phyloP scores from a whole-genome alignment of 2,329 filamentous ascomycete genomes.

The Fusarium sp. region DNA sequence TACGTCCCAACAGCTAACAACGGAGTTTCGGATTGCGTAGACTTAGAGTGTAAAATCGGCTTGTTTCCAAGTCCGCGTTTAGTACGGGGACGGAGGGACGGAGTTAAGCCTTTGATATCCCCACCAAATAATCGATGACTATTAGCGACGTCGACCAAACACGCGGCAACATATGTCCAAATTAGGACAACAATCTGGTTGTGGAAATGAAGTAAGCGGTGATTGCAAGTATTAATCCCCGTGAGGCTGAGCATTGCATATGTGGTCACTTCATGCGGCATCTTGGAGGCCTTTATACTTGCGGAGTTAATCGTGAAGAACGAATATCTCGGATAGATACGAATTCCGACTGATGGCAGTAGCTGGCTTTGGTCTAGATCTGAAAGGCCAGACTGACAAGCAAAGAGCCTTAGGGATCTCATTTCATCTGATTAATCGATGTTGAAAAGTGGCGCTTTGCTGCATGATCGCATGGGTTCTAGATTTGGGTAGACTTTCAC shows the following conservation, averaged over 20 bases:
- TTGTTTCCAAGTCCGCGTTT: slow-evolving; percentile 22
- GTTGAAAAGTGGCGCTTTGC: slow-evolving; percentile 9
- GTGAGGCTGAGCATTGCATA: slow-evolving; percentile 21
- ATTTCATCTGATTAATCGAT: slow-evolving; percentile 17
- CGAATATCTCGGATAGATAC: slow-evolving; percentile 24
- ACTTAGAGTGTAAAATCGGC: slow-evolving; percentile 17
- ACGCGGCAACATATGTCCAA: slow-evolving; percentile 7
- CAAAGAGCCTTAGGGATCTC: slow-evolving; percentile 10
- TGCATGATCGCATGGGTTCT: slow-evolving; percentile 6
- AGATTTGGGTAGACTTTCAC: slow-evolving; percentile 11
- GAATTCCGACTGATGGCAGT: slow-evolving; percentile 21
- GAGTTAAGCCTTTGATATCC: slow-evolving; percentile 38
- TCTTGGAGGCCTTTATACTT: slow-evolving; percentile 23
- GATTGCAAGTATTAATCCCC: slow-evolving; percentile 16
- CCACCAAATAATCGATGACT: slow-evolving; percentile 23
- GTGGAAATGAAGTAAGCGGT: neutral
- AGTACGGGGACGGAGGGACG: slow-evolving; percentile 17
- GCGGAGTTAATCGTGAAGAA: slow-evolving; percentile 26
- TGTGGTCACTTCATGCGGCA: neutral
- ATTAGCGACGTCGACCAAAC: slow-evolving; percentile 38
- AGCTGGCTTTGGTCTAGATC: slow-evolving; percentile 3
- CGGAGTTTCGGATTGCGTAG: slow-evolving; percentile 38
- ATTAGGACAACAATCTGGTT: slow-evolving; percentile 9
- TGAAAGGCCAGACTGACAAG: neutral
- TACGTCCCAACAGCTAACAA: slow-evolving; percentile 28